These are phyloP conservation scores for Backusella tuberculispora DNA, from an alignment of 192 early-diverging fungal genomes.

Conservation along the genomic window DNA sequence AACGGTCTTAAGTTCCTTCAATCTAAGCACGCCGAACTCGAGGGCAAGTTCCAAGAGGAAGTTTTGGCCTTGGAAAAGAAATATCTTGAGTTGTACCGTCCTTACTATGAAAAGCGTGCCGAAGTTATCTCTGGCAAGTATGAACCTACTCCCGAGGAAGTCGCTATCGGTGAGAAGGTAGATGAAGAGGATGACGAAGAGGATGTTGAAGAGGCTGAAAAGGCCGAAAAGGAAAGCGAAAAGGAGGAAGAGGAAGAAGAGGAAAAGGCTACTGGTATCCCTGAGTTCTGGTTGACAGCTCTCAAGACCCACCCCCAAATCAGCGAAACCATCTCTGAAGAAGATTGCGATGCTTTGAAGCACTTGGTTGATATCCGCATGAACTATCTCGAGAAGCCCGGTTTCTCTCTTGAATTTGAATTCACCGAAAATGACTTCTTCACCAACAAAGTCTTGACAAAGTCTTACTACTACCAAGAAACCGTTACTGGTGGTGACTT, in stretches of 20 bases:
- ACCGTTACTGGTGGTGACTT: conserved; percentile 80
- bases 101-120: conserved; percentile 89
- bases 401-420: conserved; percentile 93
- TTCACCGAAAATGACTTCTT: conserved; percentile 92
- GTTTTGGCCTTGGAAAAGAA: conserved; percentile 96
- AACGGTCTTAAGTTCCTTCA: conserved; percentile 89
- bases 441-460: conserved; percentile 82
- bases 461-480: conserved; percentile 94
- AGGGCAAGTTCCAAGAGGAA: conserved; percentile 92
- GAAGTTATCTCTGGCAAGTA: conserved; percentile 75
- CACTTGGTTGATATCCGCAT: conserved; percentile 88
- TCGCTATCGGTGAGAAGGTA: conserved; percentile 63
- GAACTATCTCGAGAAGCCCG: conserved; percentile 85
- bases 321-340: conserved; percentile 85
- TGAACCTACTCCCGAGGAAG: conserved; percentile 93
- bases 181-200: conserved; percentile 64
- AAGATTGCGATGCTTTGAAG: conserved; percentile 90
- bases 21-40: conserved; percentile 82
- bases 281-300: conserved; percentile 96
- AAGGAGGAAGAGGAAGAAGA: conserved; percentile 55
- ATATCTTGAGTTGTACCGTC: conserved; percentile 83
- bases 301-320: conserved; percentile 87
- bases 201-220: conserved; percentile 45
- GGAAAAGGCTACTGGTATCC: conserved; percentile 71
- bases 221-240: conserved; percentile 45